Evolutionary conservation across 371 early-diverging fungal species (phyloP).

Genomic region (Syncephalastrum monosporum): DNA sequence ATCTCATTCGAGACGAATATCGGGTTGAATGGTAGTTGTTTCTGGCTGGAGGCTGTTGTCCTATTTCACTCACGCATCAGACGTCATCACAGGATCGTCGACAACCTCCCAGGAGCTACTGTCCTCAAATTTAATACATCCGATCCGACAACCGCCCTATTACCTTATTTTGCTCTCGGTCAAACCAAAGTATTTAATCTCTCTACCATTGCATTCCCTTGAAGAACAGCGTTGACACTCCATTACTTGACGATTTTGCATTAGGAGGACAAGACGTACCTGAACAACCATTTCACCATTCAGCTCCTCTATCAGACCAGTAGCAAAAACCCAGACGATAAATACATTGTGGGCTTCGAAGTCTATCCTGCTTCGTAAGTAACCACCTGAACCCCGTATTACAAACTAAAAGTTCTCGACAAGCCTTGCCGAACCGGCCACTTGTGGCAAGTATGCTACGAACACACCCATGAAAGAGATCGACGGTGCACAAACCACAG

Average conservation of each 20-base stretch:
- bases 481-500: slow-evolving; percentile 23
- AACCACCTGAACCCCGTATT: too few species aligned
- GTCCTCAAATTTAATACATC: slow-evolving; percentile 13
- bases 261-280: slow-evolving; percentile 33
- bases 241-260: background rate
- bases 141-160: slow-evolving; percentile 4
- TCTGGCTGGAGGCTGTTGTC: background rate
- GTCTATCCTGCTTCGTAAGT: slow-evolving; percentile 56
- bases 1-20: slow-evolving; percentile 54
- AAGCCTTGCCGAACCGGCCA: slow-evolving; percentile 25
- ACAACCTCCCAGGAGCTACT: slow-evolving; percentile 53
- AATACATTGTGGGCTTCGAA: slow-evolving; percentile 62
- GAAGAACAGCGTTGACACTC: too few species aligned
- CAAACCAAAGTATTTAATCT: slow-evolving; percentile 4
- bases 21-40: slow-evolving; percentile 45
- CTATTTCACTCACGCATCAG: background rate
- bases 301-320: slow-evolving; percentile 52
- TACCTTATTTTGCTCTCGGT: slow-evolving; percentile 15
- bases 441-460: slow-evolving; percentile 21
- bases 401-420: too few species aligned
- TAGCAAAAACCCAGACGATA: slow-evolving; percentile 26
- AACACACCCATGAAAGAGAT: slow-evolving; percentile 35
- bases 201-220: background rate
- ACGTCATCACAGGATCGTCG: slow-evolving; percentile 51
- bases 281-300: slow-evolving; percentile 60